Evolutionary conservation across 2,329 filamentous ascomycete genomes (phyloP).

Genomic region (Cladophialophora chaetospira): DNA sequence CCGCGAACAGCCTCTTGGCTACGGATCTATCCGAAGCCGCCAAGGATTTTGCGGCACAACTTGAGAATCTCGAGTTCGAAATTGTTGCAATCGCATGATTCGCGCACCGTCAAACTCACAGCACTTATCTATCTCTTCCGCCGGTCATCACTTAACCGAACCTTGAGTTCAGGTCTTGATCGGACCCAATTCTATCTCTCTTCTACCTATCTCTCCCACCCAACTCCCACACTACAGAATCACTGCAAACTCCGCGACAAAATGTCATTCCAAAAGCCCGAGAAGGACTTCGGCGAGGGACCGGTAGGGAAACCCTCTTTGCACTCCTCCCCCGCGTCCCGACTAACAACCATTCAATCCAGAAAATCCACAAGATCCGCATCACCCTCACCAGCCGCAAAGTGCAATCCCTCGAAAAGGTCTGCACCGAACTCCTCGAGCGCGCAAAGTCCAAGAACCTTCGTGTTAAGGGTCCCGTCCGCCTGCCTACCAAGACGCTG

Average conservation of each 20-base stretch:
- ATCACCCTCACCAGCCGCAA: constrained; percentile 97
- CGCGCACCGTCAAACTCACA: no score
- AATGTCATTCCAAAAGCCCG: constrained; percentile 94
- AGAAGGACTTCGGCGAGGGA: constrained; percentile 87
- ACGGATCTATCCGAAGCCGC: neutral
- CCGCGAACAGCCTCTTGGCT: neutral
- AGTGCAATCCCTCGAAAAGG: constrained; percentile 94
- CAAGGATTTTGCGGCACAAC: neutral
- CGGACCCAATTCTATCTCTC: constrained; percentile 46
- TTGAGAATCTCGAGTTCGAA: no score
- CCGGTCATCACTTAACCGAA: constrained; percentile 81
- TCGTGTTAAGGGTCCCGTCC: constrained; percentile 96
- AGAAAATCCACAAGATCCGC: constrained; percentile 97
- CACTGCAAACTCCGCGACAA: constrained; percentile 48
- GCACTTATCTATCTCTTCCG: constrained; percentile 23
- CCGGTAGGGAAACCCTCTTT: constrained; percentile 58
- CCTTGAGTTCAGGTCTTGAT: constrained; percentile 81
- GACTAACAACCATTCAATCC: constrained; percentile 22
- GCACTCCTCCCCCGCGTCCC: neutral
- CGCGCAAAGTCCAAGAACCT: constrained; percentile 98
- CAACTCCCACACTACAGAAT: constrained; percentile 33
- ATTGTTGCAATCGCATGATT: neutral
- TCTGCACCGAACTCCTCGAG: constrained; percentile 97
- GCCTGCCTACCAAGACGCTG: constrained; percentile 94
- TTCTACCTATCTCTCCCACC: constrained; percentile 12